A percentile compares a stretch with the other conserved stretches of the same genome.
Evolutionary conservation across 495 filamentous ascomycete genomes (phyloP).

Genomic region (Trichoderma asperelloides): DNA sequence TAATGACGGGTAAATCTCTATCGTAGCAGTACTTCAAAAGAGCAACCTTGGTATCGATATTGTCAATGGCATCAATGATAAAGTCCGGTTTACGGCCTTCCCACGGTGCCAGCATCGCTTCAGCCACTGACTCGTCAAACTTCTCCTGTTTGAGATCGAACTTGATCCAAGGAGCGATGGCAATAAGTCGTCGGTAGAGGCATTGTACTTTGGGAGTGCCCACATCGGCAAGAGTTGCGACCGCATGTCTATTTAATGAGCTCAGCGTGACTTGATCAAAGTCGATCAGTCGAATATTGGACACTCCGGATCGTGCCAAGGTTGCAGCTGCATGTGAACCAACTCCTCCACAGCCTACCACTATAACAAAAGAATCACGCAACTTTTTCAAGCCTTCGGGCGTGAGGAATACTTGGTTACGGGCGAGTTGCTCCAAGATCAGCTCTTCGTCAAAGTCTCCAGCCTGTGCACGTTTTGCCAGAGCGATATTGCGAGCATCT

Average conservation of each 20-base stretch:
- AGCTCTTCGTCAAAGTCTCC: slow-evolving; percentile 94
- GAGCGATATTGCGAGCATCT: slow-evolving; percentile 63
- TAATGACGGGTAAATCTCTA: slow-evolving; percentile 69
- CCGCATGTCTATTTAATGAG: slow-evolving; percentile 86
- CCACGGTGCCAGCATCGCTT: slow-evolving; percentile 55
- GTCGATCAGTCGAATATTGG: slow-evolving; percentile 81
- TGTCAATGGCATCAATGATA: slow-evolving; percentile 95
- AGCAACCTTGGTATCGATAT: slow-evolving; percentile 93
- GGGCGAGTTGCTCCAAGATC: slow-evolving; percentile 90
- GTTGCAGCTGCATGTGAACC: slow-evolving; percentile 85
- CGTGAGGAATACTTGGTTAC: slow-evolving; percentile 86
- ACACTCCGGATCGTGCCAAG: slow-evolving; percentile 80
- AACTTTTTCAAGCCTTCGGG: slow-evolving; percentile 71
- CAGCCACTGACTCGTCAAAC: slow-evolving; percentile 59
- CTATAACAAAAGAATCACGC: slow-evolving; percentile 70
- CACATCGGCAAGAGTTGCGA: slow-evolving; percentile 89
- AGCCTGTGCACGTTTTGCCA: slow-evolving; percentile 70
- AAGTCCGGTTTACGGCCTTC: slow-evolving; percentile 63
- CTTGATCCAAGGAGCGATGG: slow-evolving; percentile 81
- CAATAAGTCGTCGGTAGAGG: slow-evolving; percentile 65
- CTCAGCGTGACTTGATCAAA: slow-evolving; percentile 97
- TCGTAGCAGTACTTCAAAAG: slow-evolving; percentile 80
- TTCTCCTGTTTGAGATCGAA: slow-evolving; percentile 86
- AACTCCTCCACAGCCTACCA: slow-evolving; percentile 91
- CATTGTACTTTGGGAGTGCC: slow-evolving; percentile 90